Evolutionary conservation across 768 basidiomycete species (phyloP).

Genomic region (Mycena rebaudengoi): DNA sequence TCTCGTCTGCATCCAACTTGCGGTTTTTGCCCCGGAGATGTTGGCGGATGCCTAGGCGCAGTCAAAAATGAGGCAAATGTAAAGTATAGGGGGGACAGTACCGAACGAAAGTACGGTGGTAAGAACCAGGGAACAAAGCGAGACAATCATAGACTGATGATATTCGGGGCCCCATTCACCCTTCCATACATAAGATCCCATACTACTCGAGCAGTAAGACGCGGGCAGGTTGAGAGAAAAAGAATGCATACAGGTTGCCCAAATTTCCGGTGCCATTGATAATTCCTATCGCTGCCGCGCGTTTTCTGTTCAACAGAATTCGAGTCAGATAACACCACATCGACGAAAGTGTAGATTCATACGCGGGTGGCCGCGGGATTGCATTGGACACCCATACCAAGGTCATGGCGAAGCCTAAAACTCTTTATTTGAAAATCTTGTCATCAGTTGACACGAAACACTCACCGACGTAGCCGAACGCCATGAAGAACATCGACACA

Average conservation of each 20-base stretch:
- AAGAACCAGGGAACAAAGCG: slow-evolving; percentile 42
- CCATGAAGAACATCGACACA: slow-evolving; percentile 57
- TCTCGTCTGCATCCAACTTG: slow-evolving; percentile 45
- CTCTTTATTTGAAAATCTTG: background rate
- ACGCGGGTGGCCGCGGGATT: slow-evolving; percentile 54
- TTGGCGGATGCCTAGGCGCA: slow-evolving; percentile 45
- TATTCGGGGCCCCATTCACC: slow-evolving; percentile 52
- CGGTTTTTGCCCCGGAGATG: slow-evolving; percentile 50
- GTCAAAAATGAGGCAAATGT: background rate
- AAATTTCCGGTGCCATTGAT: slow-evolving; percentile 56
- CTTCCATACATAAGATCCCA: slow-evolving; percentile 53
- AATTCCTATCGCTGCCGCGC: slow-evolving; percentile 53
- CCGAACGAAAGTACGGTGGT: slow-evolving; percentile 42
- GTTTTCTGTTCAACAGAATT: slow-evolving; percentile 23
- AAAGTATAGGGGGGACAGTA: slow-evolving; percentile 26
- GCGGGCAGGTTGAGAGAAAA: background rate
- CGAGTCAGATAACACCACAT: background rate
- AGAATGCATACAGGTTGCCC: slow-evolving; percentile 44
- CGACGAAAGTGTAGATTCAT: slow-evolving; percentile 20
- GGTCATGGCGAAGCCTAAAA: slow-evolving; percentile 46
- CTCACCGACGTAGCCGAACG: slow-evolving; percentile 51
- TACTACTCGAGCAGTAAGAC: slow-evolving; percentile 38
- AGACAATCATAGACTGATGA: slow-evolving; percentile 51
- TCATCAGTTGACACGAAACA: background rate
- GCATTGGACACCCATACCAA: slow-evolving; percentile 58